Base-by-base conservation (phyloP, 2,329 filamentous ascomycete genomes). In the Clathrospora elynae region DNA sequence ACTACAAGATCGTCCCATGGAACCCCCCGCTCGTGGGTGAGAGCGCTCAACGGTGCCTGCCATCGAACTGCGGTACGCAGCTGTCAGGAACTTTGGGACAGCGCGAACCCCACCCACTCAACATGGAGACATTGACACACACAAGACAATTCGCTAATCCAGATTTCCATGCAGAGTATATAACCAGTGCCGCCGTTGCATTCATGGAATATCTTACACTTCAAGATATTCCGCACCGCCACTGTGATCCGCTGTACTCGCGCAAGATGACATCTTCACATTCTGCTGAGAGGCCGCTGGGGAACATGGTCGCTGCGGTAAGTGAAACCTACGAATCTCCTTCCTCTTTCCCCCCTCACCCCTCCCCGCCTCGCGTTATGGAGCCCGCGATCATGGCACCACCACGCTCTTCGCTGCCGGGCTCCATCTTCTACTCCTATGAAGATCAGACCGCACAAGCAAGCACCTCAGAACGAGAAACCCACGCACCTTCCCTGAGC, bases 181-280 rank as follows among this genome's bases (percentile, higher is more conserved):
- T 49, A 54, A 42, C 17, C 29, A 22, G 10, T 37, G 17, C 28
- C 28, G 20, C 7, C 16, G 19, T 39, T 30, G 45, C 44, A 36
- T 22, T 46, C 16, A 70, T 70, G 67, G 66, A 70, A 57, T 69
- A 67, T 50, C 65, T 70, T 35, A 66, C 67, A 12, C 59, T 70
- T n/a, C 65, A 68, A 53, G 67, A 70, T 59, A 57, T 68, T 50
- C 66, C 67, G 55, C 59, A 62, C 28, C 64, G 62, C 41, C 61
- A 65, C 28, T 59, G 51, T 50, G 55, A 63, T 46, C 49, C 55
- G 12, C 39, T 59, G 48, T 50, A 61, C 46, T 49, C 61, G 32
- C 57, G 53, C 48, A 63, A 53, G 39, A 65, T 68, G 62, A 49
- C 58, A 33, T 54, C 59, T 11, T 44, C 51, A 28, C 57, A 62